These are phyloP conservation scores for Gentiana macrophylla DNA, from an alignment of 257 asterid species.

Conservation along the genomic window DNA sequence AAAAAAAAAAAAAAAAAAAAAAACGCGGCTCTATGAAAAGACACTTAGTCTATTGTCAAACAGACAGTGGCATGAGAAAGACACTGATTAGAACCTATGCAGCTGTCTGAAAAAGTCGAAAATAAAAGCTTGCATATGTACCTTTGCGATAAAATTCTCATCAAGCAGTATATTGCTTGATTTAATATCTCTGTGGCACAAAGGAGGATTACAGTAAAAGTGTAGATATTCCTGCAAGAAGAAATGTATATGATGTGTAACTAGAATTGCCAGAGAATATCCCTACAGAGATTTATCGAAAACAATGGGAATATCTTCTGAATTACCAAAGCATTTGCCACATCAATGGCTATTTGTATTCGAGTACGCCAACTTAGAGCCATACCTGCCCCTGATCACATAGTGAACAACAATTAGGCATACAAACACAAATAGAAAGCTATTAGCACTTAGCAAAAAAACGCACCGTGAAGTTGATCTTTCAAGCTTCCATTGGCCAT, in stretches of 20 bases:
- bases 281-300: not conserved
- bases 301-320: not conserved
- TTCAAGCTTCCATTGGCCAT: conserved; percentile 94
- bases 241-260: conserved; percentile 8
- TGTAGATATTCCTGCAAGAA: conserved; percentile 86
- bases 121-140: conserved; percentile 10
- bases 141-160: conserved; percentile 78
- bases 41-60: not conserved
- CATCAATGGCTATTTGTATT: conserved; percentile 81
- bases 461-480: conserved; percentile 83
- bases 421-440: too few relatives aligned
- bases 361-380: conserved; percentile 73
- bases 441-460: too few relatives aligned
- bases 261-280: conserved; percentile 4
- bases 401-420: conserved; percentile 1
- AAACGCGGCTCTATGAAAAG: too few relatives aligned
- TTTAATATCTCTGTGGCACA: conserved; percentile 92
- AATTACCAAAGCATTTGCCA: conserved; percentile 91
- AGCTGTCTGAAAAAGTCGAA: not conserved
- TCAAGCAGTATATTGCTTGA: conserved; percentile 91
- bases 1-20: not conserved
- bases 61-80: not conserved
- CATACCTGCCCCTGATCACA: conserved; percentile 51
- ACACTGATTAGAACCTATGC: not conserved
- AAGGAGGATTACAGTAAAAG: conserved; percentile 87